These are phyloP conservation scores for Annulohypoxylon truncatum DNA, from an alignment of 2,329 filamentous ascomycete genomes.

Conservation along the genomic window DNA sequence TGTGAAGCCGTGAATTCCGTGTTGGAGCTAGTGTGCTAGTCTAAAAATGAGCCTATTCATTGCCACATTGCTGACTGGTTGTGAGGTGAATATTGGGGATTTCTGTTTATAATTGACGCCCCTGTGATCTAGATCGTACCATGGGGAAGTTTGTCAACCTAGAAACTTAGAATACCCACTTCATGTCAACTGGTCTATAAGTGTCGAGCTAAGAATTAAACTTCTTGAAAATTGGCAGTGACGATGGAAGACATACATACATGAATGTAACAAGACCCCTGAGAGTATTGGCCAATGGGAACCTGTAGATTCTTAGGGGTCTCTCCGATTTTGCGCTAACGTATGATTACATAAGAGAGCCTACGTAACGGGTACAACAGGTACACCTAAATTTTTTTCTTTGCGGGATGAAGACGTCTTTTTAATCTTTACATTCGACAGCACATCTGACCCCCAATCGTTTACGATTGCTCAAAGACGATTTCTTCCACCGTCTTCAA, in stretches of 20 bases:
- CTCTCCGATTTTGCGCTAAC: background rate
- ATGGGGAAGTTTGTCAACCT: slow-evolving; percentile 6
- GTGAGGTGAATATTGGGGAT: background rate
- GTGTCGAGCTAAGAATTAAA: background rate
- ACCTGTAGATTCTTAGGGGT: slow-evolving; percentile 19
- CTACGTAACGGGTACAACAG: background rate
- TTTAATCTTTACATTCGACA: slow-evolving; percentile 50
- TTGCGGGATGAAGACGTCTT: slow-evolving; percentile 5
- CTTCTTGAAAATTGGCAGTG: slow-evolving; percentile 1
- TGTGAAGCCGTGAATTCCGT: slow-evolving; percentile 15
- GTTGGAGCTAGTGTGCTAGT: slow-evolving; percentile 5
- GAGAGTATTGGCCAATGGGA: background rate
- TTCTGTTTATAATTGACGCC: background rate
- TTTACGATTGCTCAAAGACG: slow-evolving; percentile 46
- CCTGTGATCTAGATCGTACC: slow-evolving; percentile 8
- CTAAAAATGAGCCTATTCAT: slow-evolving; percentile 6
- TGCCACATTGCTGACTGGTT: background rate
- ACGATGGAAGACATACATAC: slow-evolving; percentile 6
- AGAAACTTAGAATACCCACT: background rate
- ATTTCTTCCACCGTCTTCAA: slow-evolving; percentile 43
- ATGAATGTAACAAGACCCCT: background rate
- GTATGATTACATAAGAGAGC: slow-evolving; percentile 9
- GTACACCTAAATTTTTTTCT: slow-evolving; percentile 8
- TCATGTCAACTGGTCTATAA: slow-evolving; percentile 1
- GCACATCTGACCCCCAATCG: slow-evolving; percentile 49